Evolutionary conservation across 2,329 filamentous ascomycete genomes (phyloP), one percentile per base, ranked within the genome.

Genomic region (Pseudogymnoascus sp.): DNA sequence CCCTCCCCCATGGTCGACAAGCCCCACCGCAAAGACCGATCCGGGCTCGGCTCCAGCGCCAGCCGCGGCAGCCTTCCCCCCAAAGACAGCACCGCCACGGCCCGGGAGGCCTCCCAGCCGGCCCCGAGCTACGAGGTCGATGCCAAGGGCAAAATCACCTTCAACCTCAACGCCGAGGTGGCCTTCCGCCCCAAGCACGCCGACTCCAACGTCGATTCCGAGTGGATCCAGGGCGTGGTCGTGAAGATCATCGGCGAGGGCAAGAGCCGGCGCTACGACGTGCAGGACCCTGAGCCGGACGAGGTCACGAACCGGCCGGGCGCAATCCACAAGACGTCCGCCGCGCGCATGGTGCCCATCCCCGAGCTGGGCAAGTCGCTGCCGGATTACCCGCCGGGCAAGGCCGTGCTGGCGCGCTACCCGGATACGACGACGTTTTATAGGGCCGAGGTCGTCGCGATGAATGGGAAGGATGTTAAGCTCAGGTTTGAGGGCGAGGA

Each of bases 401-500:
- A 88, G 72, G 83, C 86, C 53, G 90, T 93, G 7, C 78, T 93
- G 64, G 90, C 90, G 0, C 78, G 91, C 64, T 95, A 95, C 71
- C 90, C 90, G 0, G 87, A 91, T 69, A 93, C 90, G 0, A 93
- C 90, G 1, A 93, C 89, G 0, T 93, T 95, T 70, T 95, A 95
- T 74, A 87, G 89, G 72, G 90, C 90, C 1, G 89, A 92, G 68
- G 90, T 93, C 7, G 88, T 90, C 76, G 86, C 86, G 37, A 86
- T 84, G 79, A 79, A 87, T 63, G 77, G 77, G 64, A 40, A 73
- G 71, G 82, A 80, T 65, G 85, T 88, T 44, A 82, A 83, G 63
- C 78, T 93, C 67, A 86, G 90, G 66, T 93, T 93, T 69, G 90
- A 93, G 72, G 89, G 89, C 13, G 89, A 92, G 69, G 88, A 91